phyloP scores from a whole-genome alignment of 345 rosid species.

The Pugionium cornutum region DNA sequence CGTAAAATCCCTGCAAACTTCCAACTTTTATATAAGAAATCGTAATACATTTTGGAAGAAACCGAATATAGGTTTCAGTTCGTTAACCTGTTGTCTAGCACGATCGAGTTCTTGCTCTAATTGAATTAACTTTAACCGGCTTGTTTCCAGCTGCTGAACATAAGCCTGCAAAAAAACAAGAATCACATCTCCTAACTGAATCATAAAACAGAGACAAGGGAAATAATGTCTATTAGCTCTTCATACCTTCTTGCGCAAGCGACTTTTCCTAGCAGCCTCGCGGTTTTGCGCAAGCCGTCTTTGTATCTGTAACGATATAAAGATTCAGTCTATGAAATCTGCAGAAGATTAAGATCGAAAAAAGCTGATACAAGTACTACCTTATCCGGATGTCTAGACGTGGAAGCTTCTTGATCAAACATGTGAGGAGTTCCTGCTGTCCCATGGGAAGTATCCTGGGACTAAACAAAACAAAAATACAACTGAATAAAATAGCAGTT shows the following conservation, averaged over 20 bases:
- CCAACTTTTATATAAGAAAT: too few species aligned
- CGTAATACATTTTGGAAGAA: too few species aligned
- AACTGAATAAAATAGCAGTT: not conserved
- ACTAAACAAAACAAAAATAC: slow-evolving; percentile 45
- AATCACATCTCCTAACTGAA: too few species aligned
- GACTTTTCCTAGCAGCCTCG: slow-evolving; percentile 98
- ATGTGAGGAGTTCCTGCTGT: slow-evolving; percentile 56
- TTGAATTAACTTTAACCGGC: slow-evolving; percentile 78
- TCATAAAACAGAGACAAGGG: too few species aligned
- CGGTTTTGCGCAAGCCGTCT: slow-evolving; percentile 97
- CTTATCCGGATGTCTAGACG: slow-evolving; percentile 66
- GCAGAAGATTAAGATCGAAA: not conserved
- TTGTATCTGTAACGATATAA: slow-evolving; percentile 55
- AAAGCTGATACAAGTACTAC: slow-evolving; percentile 34
- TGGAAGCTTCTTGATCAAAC: slow-evolving; percentile 75
- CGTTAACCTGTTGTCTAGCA: slow-evolving; percentile 55
- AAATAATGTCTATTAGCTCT: not conserved
- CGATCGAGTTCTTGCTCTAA: slow-evolving; percentile 85
- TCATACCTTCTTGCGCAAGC: slow-evolving; percentile 85
- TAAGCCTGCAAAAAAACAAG: slow-evolving; percentile 61
- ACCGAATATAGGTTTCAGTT: not conserved
- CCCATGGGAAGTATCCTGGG: slow-evolving; percentile 83
- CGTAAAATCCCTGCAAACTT: slow-evolving; percentile 56
- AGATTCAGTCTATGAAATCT: not conserved
- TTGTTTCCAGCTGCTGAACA: slow-evolving; percentile 91